phyloP scores from a whole-genome alignment of 78 protist species.

The Pelomyxa schiedti region DNA sequence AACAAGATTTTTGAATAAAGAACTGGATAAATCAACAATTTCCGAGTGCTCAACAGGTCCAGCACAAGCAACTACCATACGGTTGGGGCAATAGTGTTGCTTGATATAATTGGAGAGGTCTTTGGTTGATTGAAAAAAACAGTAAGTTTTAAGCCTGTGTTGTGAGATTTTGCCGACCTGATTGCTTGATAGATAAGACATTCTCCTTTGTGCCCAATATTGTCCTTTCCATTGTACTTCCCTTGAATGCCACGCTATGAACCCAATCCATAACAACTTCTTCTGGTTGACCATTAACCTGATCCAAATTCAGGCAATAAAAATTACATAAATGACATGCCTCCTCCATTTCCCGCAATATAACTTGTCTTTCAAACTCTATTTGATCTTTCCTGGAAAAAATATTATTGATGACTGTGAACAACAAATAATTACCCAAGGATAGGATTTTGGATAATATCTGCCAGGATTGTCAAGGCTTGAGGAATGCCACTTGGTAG shows the following conservation, averaged over 20 bases:
- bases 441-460: constrained; percentile 48
- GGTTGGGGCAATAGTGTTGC: no score
- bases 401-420: no score
- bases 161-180: constrained; percentile 34
- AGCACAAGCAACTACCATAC: constrained; percentile 65
- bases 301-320: no score
- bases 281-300: constrained; percentile 18
- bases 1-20: constrained; percentile 10
- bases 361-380: constrained; percentile 65
- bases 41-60: constrained; percentile 66
- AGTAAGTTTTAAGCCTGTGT: no score
- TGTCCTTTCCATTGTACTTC: constrained; percentile 58
- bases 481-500: constrained; percentile 30
- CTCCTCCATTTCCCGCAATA: constrained; percentile 65
- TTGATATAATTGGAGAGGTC: no score
- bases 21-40: constrained; percentile 23
- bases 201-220: constrained; percentile 68
- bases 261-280: constrained; percentile 63
- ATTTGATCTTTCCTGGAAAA: constrained; percentile 1
- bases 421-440: no score
- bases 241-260: constrained; percentile 53
- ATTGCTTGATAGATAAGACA: constrained; percentile 43
- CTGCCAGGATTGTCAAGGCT: constrained; percentile 50
- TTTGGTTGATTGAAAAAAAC: no score
- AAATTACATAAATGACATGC: no score